Evolutionary conservation across 768 basidiomycete genomes (phyloP).

Genomic region (Suillus bovinus): DNA sequence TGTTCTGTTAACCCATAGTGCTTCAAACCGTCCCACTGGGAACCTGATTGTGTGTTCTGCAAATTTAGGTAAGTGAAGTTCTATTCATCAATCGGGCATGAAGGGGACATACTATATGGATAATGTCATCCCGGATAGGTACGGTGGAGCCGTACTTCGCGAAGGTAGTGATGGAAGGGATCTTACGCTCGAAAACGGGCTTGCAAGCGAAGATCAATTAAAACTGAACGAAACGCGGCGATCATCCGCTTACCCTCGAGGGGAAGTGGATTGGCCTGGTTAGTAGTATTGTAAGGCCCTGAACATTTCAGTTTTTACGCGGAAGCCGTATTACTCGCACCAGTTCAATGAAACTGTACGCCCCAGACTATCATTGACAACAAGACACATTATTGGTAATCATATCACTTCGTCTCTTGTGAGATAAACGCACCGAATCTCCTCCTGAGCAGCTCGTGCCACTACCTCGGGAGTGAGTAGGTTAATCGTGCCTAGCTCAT

Average conservation of each 20-base stretch:
- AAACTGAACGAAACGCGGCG: neutral
- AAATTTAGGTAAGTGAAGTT: slow-evolving; percentile 1
- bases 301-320: neutral
- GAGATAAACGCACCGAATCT: slow-evolving; percentile 48
- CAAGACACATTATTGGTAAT: neutral
- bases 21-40: slow-evolving; percentile 69
- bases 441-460: slow-evolving; percentile 53
- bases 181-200: slow-evolving; percentile 58
- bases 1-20: slow-evolving; percentile 57
- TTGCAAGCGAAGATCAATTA: slow-evolving; percentile 24
- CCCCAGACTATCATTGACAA: slow-evolving; percentile 29
- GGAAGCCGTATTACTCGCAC: slow-evolving; percentile 35
- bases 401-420: neutral
- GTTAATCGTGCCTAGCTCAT: slow-evolving; percentile 69
- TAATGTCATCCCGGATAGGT: slow-evolving; percentile 44
- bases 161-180: slow-evolving; percentile 51
- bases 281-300: neutral
- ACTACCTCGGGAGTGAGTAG: slow-evolving; percentile 64
- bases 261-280: slow-evolving; percentile 69
- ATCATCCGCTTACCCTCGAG: slow-evolving; percentile 43
- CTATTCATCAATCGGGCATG: neutral
- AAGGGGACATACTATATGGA: slow-evolving; percentile 48
- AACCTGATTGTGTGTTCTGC: slow-evolving; percentile 71
- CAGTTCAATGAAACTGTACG: slow-evolving; percentile 61
- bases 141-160: slow-evolving; percentile 15